phyloP scores from a whole-genome alignment of 2,329 filamentous ascomycete species.

The Elsinoe australis region DNA sequence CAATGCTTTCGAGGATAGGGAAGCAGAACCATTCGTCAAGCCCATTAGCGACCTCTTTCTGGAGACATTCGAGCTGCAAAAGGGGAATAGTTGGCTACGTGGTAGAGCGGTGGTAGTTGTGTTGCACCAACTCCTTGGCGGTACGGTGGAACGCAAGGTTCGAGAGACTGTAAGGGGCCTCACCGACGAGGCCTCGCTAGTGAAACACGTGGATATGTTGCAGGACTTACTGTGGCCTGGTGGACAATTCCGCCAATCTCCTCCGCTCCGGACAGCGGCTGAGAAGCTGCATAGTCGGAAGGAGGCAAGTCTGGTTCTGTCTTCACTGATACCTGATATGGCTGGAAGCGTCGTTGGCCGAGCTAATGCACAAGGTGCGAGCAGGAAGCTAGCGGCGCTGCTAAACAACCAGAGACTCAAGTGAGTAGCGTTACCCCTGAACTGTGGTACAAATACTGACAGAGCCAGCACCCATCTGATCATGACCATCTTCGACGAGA shows the following conservation, averaged over 20 bases:
- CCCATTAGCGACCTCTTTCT: slow-evolving; percentile 97
- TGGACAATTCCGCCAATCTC: slow-evolving; percentile 47
- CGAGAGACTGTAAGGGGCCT: slow-evolving; percentile 71
- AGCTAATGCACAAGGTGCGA: slow-evolving; percentile 83
- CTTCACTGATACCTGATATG: slow-evolving; percentile 81
- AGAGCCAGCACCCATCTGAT: slow-evolving; percentile 40
- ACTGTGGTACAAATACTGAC: background rate
- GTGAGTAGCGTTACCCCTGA: slow-evolving; percentile 46
- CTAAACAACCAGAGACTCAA: slow-evolving; percentile 88
- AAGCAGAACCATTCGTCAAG: slow-evolving; percentile 92
- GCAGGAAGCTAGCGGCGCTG: slow-evolving; percentile 78
- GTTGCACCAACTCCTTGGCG: slow-evolving; percentile 87
- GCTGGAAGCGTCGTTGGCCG: slow-evolving; percentile 89
- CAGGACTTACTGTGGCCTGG: slow-evolving; percentile 74
- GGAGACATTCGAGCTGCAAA: slow-evolving; percentile 88
- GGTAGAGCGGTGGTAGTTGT: slow-evolving; percentile 94
- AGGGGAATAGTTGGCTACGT: slow-evolving; percentile 93
- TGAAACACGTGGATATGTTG: slow-evolving; percentile 67
- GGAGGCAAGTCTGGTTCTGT: slow-evolving; percentile 82
- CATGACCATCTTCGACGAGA: slow-evolving; percentile 44
- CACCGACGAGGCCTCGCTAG: slow-evolving; percentile 67
- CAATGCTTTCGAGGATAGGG: slow-evolving; percentile 82
- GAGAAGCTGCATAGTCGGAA: slow-evolving; percentile 75
- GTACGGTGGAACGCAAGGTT: slow-evolving; percentile 92
- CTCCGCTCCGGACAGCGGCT: slow-evolving; percentile 52